Evolutionary conservation across 2,329 filamentous ascomycete species (phyloP), one percentile per base, ranked within the genome.

Genomic region (Cyphellophora attinorum): DNA sequence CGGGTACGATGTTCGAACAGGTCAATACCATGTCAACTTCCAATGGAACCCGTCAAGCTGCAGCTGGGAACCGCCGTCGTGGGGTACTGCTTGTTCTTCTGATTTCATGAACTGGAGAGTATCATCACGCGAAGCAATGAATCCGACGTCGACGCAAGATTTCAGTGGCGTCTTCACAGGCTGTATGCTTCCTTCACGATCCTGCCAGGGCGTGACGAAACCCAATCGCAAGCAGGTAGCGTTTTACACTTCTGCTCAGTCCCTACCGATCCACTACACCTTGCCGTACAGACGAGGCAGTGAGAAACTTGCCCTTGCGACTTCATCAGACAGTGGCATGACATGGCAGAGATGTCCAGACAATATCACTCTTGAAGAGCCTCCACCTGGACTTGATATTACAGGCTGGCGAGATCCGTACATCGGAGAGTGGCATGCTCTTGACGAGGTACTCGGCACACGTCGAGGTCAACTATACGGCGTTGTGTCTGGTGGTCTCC

Each of bases 401-500:
- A 62, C 59, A 1, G 61, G 59, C 3, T 66, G 57, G 55, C 49
- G 62, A 37, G 62, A 66, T 39, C 62, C 62, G 1, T 64, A 51
- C 33, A 39, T 64, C 8, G 49, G 38, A 25, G 23, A 38, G 5
- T 60, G 57, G 57, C 37, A 49, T 11, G 35, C 45, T 3, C 47
- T 57, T 45, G 45, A 44, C 35, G 28, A 5, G 21, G 19, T 38
- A 19, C 31, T 34, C 23, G 45, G 12, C 23, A 32, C 11, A 32
- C 13, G 15, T 4, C 11, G 31, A 11, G 19, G 25, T 19, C 27
- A 29, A 5, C 48, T 70, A 0, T 69, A 67, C 37, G 68, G 65
- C 2, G 55, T 69, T 10, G 53, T 72, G 6, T 68, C 67, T 0
- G 68, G 68, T 2, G 68, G 68, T 0, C 53, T 71, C 15, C 39